Evolutionary conservation across 495 filamentous ascomycete genomes (phyloP), one percentile per base, ranked within the genome.

Genomic region (Daldinia caldariorum): DNA sequence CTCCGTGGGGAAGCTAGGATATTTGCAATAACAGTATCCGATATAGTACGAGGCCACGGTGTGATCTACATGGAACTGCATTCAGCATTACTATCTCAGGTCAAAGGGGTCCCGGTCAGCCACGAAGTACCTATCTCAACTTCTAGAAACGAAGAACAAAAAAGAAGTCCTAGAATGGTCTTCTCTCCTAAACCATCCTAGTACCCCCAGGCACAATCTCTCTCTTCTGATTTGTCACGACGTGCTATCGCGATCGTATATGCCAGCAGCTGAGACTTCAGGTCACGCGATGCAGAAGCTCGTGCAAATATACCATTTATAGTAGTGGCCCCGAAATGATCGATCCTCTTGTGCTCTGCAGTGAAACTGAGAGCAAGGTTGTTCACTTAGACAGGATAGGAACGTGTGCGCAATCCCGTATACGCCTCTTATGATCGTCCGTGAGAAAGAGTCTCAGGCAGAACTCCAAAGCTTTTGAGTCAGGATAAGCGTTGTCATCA

Each of bases 271-370:
- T 71, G 69, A 71, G 69, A 71, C 69, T 54, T 63, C 31, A 41
- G 35, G 69, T 71, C 69, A 71, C 69, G 69, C 69, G 63, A 63
- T 63, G 63, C 56, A 63, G 59, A 71, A 67, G 29, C 63, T 71
- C 69, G 69, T 67, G 69, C 69, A 60, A 63, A 61, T 16, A 63
- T 67, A 43, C 69, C 69, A 58, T 39, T 71, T 71, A 50, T 60
- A 71, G 63, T 14, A 67, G 54, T 66, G 58, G 3, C 37, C 58
- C 69, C 63, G 58, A 67, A 63, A 67, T 71, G 55, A 71, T 55
- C 69, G 63, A 63, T 71, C 69, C 69, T 67, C 69, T 66, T 67
- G 69, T 71, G 45, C 38, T 34, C 69, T 60, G 58, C 45, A 32
- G 69, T 71, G 69, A 66, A 67, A 71, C 69, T 41, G n/a, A 60